A percentile compares a stretch with the other conserved stretches of the same genome.
These are phyloP conservation scores for Aspergillus luchuensis DNA, from an alignment of 2,329 filamentous ascomycete species.

Conservation along the genomic window DNA sequence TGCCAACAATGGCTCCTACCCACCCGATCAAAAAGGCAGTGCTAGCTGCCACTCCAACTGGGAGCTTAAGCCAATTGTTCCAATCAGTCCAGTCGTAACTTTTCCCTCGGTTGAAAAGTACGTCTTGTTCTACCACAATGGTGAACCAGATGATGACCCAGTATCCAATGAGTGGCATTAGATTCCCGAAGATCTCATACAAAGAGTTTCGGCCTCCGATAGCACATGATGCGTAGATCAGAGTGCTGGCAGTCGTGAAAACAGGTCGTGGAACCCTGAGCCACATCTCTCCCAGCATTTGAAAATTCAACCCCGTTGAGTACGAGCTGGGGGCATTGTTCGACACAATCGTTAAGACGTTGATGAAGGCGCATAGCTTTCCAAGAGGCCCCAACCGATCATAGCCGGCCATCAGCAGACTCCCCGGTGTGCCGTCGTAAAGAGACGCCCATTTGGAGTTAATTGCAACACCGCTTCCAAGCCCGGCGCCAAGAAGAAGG, in stretches of 20 bases:
- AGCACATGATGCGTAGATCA: conserved; percentile 47
- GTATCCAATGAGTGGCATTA: conserved; percentile 51
- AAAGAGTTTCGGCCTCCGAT: conserved; percentile 48
- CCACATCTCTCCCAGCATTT: conserved; percentile 44
- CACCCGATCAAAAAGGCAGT: conserved; percentile 43
- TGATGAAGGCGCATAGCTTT: conserved; percentile 46
- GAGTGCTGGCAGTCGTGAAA: conserved; percentile 45
- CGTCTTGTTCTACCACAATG: conserved; percentile 46
- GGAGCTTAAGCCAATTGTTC: conserved; percentile 41
- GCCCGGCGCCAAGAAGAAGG: conserved; percentile 44
- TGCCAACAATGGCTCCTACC: conserved; percentile 44
- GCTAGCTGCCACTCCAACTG: conserved; percentile 45
- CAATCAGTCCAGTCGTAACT: conserved; percentile 47
- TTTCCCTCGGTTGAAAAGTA: conserved; percentile 44
- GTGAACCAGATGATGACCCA: conserved; percentile 49
- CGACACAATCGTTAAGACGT: conserved; percentile 46
- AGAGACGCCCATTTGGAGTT: conserved; percentile 26
- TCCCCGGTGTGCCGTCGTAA: conserved; percentile 35
- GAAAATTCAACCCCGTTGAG: conserved; percentile 49
- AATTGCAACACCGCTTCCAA: conserved; percentile 42
- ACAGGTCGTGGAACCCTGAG: conserved; percentile 45
- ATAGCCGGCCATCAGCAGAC: conserved; percentile 43
- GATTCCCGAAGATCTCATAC: conserved; percentile 49
- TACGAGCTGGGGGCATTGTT: conserved; percentile 51
- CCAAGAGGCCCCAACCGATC: conserved; percentile 45